Conservation (phyloP, 306 rosid species). For the Nissolia schottii region DNA sequence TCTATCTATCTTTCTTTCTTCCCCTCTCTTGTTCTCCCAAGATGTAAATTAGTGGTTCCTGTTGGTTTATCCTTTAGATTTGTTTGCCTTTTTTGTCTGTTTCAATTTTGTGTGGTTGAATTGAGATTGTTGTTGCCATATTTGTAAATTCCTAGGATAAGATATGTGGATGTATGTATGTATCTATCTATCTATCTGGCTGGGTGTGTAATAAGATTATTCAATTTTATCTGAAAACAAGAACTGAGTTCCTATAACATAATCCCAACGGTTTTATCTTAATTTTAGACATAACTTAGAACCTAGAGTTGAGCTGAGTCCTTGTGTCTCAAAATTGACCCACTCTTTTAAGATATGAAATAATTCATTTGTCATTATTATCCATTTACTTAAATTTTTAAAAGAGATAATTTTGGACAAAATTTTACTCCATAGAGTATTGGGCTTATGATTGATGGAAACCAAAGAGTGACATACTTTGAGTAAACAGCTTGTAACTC, state of each 20-base stretch:
- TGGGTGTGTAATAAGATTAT: neutral
- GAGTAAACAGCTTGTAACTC: neutral
- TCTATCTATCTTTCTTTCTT: no score
- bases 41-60: constrained; percentile 1
- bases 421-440: neutral
- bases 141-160: constrained; percentile 4
- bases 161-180: neutral
- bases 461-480: neutral
- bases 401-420: no score
- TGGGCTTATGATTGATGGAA: neutral
- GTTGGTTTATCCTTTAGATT: neutral
- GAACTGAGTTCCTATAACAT: neutral
- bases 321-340: neutral
- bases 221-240: neutral
- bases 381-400: no score
- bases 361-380: no score
- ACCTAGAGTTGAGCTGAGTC: no score
- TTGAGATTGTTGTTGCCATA: neutral
- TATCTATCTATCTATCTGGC: no score
- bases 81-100: neutral
- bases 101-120: neutral
- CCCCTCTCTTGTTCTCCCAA: neutral
- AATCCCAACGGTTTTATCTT: neutral
- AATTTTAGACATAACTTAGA: neutral
- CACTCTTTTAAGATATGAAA: no score